Base-by-base conservation (phyloP, 116 monocot species). In the Papilionanthe hybrid region DNA sequence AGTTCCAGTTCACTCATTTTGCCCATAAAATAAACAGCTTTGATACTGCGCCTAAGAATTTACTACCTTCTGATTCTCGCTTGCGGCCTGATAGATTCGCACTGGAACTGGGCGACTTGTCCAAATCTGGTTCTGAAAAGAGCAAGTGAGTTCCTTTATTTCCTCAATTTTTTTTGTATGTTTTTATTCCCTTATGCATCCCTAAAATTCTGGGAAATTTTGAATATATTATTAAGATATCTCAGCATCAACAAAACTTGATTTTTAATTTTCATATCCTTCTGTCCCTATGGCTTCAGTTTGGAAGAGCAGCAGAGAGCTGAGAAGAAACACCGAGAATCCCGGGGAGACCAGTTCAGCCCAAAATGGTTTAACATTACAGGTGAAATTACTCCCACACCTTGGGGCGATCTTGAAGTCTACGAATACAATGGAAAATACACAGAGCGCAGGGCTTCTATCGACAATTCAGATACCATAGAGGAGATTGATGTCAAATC, bases 11-110 rank as follows among this genome's bases (percentile, higher is more conserved):
- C 71, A 94, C 94, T 2, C 44, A 92, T 80, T 98, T 94, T 81
- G 94, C 92, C 15, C 97, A 98, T 76, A 90, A 88, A 79, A 81
- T 98, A 74, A 98, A 94, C 84, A 98, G 94, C 84, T 98, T 98
- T 82, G 94, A 94, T 1, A 94, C 94, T 42, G 94, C 97, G 9
- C 91, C 97, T 3, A 94, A 87, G 82, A 87, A 90, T 32, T 77
- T 98, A 48, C 71, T 98, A 72, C 85, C 91, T 71, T 94, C 92
- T 4, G 94, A 98, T 78, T 92, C 97, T 32, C 83, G 97, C 47
- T 79, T 98, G 67, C 87, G 92, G n/a, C 87, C 97, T 76, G 94
- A 98, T 81, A 83, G 97, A 77, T 94, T 76, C 72, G 92, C 94
- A 49, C 91, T 92, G 18, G 97, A 98, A 77, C 91, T 88, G 57